Evolutionary conservation across 106 monocot genomes (phyloP), one percentile per base, ranked within the genome.

Genomic region (Gastrodia elata): DNA sequence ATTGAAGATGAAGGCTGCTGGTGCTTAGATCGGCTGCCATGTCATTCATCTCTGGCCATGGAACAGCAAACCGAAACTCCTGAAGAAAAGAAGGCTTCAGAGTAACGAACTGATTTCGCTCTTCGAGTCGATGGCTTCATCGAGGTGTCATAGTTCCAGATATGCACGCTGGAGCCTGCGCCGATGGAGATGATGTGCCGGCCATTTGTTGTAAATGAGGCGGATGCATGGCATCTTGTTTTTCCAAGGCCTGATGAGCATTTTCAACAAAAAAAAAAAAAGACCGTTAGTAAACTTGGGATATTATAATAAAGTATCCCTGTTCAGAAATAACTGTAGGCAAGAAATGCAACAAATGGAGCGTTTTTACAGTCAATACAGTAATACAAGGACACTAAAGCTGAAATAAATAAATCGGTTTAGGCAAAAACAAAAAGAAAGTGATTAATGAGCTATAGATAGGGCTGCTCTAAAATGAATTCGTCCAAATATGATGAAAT

Each of bases 151-250:
- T 78, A 79, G 74, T 87, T 92, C 87, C 88, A 95, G 37, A 95
- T 69, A 77, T 89, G 86, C 22, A 95, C 83, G 36, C 71, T 61
- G n/a, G 87, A 95, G 74, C 89, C 84, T 8, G 84, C 79, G 5
- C 84, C 85, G 9, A 84, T 82, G 2, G 91, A 95, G 64, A 95
- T 75, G 16, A 95, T 84, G 68, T 89, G 76, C 67, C 79, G 83
- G 4, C 95, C 89, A 74, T 95, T 89, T 1, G 85, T 73, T 48
- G 91, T 95, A 75, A 95, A 87, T 68, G 89, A 85, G 65, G 95
- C 83, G 36, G 75, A 83, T 5, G 70, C 55, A 32, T 89, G 89
- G 33, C 55, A 70, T 75, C 80, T 89, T 2, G 85, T 79, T 52
- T 77, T 89, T 18, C 91, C 59, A 3, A 77, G 75, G 38, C 89